phyloP scores from a whole-genome alignment of 1,284 basidiomycete species.

The Pseudomicrostroma phylloplanum region DNA sequence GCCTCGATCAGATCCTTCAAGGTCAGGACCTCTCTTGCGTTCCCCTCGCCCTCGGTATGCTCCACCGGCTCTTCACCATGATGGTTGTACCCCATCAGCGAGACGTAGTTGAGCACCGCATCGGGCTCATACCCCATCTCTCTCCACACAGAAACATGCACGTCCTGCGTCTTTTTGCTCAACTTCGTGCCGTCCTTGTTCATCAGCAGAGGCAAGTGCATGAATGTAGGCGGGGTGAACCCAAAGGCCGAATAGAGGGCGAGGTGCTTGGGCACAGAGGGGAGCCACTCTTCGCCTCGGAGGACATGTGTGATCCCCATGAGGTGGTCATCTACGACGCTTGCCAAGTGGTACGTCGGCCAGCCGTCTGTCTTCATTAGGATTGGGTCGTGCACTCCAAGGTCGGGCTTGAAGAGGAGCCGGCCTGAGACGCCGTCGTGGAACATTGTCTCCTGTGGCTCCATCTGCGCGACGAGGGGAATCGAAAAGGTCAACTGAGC shows the following conservation, averaged over 20 bases:
- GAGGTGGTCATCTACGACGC: constrained; percentile 86
- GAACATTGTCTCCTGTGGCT: constrained; percentile 13
- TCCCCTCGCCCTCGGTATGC: constrained; percentile 11
- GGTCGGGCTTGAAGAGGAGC: constrained; percentile 59
- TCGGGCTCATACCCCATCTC: constrained; percentile 81
- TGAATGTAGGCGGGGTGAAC: constrained; percentile 70
- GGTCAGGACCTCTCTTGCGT: constrained; percentile 30
- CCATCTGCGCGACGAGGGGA: constrained; percentile 6
- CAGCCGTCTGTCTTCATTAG: constrained; percentile 85
- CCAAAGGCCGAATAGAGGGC: constrained; percentile 77
- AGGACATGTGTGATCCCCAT: constrained; percentile 96
- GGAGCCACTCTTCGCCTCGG: constrained; percentile 94
- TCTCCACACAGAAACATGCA: constrained; percentile 76
- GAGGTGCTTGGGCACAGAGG: constrained; percentile 86
- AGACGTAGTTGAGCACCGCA: constrained; percentile 86
- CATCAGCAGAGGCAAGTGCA: constrained; percentile 81
- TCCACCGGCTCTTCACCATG: constrained; percentile 16
- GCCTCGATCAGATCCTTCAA: constrained; percentile 29
- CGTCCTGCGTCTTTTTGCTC: constrained; percentile 86
- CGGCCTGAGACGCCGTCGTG: constrained; percentile 70
- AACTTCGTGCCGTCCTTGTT: constrained; percentile 90
- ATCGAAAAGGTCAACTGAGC: neutral
- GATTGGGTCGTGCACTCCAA: constrained; percentile 70
- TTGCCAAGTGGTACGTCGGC: constrained; percentile 95
- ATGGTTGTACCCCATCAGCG: constrained; percentile 77